Evolutionary conservation across 495 filamentous ascomycete species (phyloP), one percentile per base, ranked within the genome.

Genomic region (Hypoxylon trugodes): DNA sequence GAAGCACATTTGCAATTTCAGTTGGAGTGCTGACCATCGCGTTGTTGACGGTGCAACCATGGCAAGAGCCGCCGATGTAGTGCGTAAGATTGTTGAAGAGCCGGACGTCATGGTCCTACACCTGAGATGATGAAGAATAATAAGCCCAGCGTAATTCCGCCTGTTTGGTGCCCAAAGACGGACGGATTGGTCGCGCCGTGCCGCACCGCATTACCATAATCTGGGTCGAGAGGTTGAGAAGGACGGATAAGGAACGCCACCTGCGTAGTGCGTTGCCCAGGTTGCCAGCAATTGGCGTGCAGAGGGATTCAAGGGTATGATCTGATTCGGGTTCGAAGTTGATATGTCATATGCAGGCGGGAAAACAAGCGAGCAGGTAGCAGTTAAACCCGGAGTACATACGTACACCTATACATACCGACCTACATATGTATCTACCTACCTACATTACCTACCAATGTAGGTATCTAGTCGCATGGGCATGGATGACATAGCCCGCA

Each of bases 21-120:
- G 92, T 70, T 99, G 93, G 93, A 94, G 92, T 70, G 96, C 94
- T 15, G 96, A 99, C 75, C 96, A 99, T 77, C 80, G 96, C 4
- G 87, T 98, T 46, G 86, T 98, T 40, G 96, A 99, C 77, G 96
- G 96, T 4, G 95, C 93, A 25, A 96, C 90, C 22, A 89, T 96
- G 86, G 96, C 96, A 6, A 79, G 92, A 38, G 93, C 93, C 77
- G 93, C 92, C 1, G 90, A 91, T 59, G 82, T 84, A 59, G 89
- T 98, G 30, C 85, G 84, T 59, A 78, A 81, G 24, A 87, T 89
- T 35, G 81, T 97, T 45, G 94, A 98, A 77, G 86, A 90, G 61
- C 89, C 93, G 2, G 93, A 90, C 74, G 80, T 82, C 43, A 95
- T 98, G 92, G 76, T 97, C 41, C 82, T 88, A 69, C 79, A 84